Evolutionary conservation across 148 eudicot genomes (phyloP), one percentile per base, ranked within the genome.

Genomic region (Diospyros lotus): DNA sequence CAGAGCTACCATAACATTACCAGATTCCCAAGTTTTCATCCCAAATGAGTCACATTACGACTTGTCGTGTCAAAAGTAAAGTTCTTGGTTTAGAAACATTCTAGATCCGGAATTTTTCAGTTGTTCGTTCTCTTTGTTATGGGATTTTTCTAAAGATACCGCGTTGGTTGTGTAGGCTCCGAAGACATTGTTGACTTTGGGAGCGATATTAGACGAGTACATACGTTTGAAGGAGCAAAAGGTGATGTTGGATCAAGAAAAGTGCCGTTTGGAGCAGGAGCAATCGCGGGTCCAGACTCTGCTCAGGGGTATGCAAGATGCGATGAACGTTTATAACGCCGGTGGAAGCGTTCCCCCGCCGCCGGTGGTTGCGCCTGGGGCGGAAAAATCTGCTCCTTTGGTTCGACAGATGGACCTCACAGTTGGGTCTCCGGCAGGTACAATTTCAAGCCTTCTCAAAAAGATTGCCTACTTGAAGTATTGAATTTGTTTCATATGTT

Each of bases 151-250:
- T 41, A 56, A 65, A 41, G 42, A 42, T 60, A 28, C 72, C 39
- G 40, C 11, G 39, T 75, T 50, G 38, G 39, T 41, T 75, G 75
- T 40, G 41, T 41, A 93, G 97, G 94, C 87, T 10, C 91, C 97
- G 18, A 86, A 84, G 78, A 80, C 75, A 54, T 77, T 93, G 85
- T 13, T 91, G 86, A 91, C 86, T 68, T 83, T 93, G 64, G 87
- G 77, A 13, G 94, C 79, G 9, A 88, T 93, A 45, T 62, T 93
- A 77, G 91, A 93, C 13, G 98, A 91, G 78, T 93, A 93, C 78
- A 84, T 91, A 40, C 39, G 79, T 58, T 76, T 93, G 80, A 93
- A 93, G 84, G 98, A 84, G 81, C 89, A 91, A 73, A 91, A 82
- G 52, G 85, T 93, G 73, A 72, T 81, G 15, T 17, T 93, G 61